Evolutionary conservation across 2,329 filamentous ascomycete species (phyloP), one percentile per base, ranked within the genome.

Genomic region (Plectosphaerella plurivora): DNA sequence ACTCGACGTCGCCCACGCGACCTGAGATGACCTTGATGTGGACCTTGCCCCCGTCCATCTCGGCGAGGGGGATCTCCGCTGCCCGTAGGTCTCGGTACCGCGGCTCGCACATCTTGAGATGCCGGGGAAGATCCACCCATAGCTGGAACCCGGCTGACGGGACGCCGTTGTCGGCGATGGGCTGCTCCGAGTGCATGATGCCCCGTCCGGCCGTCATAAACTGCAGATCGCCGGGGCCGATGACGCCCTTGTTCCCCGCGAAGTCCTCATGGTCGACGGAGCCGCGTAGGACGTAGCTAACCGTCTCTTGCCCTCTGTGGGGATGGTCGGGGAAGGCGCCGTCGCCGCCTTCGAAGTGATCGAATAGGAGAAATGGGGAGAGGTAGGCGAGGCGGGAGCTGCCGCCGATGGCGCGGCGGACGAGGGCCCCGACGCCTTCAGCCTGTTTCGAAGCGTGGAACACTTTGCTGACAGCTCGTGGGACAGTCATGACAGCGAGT

Each of bases 131-230:
- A 66, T 97, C 93, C 45, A 97, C 92, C 93, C 94, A 97, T 20
- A 97, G 78, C 74, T 97, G 94, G 73, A 97, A 82, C 28, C 93
- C 93, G 50, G 94, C 80, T 68, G 92, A 96, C 53, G 86, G 75
- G 52, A 76, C 82, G 49, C 89, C 89, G 66, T 94, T 88, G 65
- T 91, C 90, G 64, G 89, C 83, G 50, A 82, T 81, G 10, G 93
- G 93, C 91, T 97, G 97, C 72, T 97, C 93, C 37, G 92, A 90
- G 70, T 97, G 93, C 70, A 97, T 88, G 63, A 97, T 95, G 44
- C 93, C 93, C 18, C 81, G 77, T 4, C 93, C 93, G 1, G 93
- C 93, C 0, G 93, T 97, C 93, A 97, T 97, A 78, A 97, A 97
- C 67, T 97, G 93, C 47, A 97, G 73, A 66, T 97, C 93, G n/a